Percentiles rank a stretch among this genome's conserved stretches.
Evolutionary conservation across 495 filamentous ascomycete species (phyloP).

Genomic region (Penicillium mononematosum): DNA sequence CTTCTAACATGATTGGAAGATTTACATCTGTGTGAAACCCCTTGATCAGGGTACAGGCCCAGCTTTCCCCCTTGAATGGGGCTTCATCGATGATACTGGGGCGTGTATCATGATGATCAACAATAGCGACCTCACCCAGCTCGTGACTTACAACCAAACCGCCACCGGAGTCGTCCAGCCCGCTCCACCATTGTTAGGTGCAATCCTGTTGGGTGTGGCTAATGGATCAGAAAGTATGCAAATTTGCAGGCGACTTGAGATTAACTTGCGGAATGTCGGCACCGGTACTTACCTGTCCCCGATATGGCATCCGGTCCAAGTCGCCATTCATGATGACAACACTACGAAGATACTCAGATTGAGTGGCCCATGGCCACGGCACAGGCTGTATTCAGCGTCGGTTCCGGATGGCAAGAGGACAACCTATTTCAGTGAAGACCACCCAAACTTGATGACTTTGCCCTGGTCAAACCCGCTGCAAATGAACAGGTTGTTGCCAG

Average conservation of each 20-base stretch:
- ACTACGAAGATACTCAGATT: rapidly evolving
- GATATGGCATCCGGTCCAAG: background rate
- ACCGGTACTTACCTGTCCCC: background rate
- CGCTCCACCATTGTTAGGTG: background rate
- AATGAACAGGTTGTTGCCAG: background rate
- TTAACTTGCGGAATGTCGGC: background rate
- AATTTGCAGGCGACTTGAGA: background rate
- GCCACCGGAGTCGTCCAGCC: no score
- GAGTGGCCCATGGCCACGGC: background rate
- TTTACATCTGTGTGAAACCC: background rate
- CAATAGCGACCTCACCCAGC: background rate
- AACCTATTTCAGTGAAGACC: background rate
- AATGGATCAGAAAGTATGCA: rapidly evolving
- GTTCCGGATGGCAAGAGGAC: background rate
- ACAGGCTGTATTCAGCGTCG: background rate
- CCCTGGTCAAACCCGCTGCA: background rate
- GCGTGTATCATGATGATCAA: background rate
- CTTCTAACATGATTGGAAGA: background rate
- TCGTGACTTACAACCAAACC: background rate
- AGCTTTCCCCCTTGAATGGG: background rate
- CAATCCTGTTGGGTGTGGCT: background rate
- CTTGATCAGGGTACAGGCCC: background rate
- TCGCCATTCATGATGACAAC: background rate
- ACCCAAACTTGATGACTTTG: no score
- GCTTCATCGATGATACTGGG: background rate